These are phyloP conservation scores for Gracilaria gracilis DNA, from an alignment of 23 red algal species.

Conservation along the genomic window DNA sequence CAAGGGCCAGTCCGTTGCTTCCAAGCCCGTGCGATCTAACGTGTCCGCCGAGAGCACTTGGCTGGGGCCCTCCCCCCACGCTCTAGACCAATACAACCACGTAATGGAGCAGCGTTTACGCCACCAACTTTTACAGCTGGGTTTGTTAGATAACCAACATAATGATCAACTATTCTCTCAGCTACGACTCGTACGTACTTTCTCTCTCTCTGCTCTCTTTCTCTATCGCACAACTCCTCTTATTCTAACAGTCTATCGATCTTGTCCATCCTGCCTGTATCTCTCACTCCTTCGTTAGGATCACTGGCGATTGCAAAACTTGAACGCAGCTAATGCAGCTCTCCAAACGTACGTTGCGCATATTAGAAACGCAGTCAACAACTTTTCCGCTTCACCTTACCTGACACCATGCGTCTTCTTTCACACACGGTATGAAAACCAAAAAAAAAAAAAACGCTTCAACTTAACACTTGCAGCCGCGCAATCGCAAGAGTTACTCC, in stretches of 20 bases:
- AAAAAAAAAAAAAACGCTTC: background rate
- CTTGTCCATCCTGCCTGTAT: background rate
- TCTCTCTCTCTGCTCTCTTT: background rate
- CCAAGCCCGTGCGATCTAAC: constrained; percentile 24
- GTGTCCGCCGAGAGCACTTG: constrained; percentile 24
- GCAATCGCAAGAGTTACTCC: constrained; percentile 28
- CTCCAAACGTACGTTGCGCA: constrained; percentile 21
- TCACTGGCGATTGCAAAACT: constrained; percentile 36
- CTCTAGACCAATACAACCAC: constrained; percentile 36
- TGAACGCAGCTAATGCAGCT: constrained; percentile 3
- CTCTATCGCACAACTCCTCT: background rate
- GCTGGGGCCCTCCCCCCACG: constrained; percentile 17
- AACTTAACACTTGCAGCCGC: background rate
- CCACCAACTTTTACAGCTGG: constrained; percentile 43
- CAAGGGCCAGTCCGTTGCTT: constrained; percentile 33
- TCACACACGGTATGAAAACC: background rate
- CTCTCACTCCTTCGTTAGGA: background rate
- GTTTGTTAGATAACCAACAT: constrained; percentile 49
- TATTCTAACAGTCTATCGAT: background rate
- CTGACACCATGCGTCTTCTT: constrained; percentile 24
- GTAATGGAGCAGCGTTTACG: constrained; percentile 36
- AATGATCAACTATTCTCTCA: constrained; percentile 45
- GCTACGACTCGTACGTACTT: constrained; percentile 43
- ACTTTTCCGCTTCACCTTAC: background rate
- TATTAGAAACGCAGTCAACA: constrained; percentile 1